Evolutionary conservation across 257 asterid genomes (phyloP).

Genomic region (Penstemon davidsonii): DNA sequence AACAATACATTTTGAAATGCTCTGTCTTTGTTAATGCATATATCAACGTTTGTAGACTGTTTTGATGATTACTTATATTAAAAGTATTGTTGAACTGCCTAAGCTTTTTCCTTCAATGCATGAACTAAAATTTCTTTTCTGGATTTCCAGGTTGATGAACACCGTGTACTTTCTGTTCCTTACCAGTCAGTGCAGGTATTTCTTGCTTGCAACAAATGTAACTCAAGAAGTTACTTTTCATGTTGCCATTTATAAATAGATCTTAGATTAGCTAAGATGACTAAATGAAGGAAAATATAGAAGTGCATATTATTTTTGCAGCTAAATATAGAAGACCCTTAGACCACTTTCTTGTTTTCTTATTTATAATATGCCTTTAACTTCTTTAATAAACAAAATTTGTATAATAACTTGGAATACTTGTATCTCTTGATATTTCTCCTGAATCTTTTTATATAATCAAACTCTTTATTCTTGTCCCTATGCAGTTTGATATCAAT

Average conservation of each 20-base stretch:
- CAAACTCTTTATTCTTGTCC: constrained; percentile 15
- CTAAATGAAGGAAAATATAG: background rate
- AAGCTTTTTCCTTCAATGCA: constrained; percentile 20
- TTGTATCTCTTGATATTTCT: background rate
- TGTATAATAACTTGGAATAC: background rate
- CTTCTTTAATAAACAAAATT: background rate
- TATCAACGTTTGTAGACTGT: constrained; percentile 1
- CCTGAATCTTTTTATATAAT: background rate
- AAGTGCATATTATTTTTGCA: background rate
- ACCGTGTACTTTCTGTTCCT: constrained; percentile 79
- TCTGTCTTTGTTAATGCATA: constrained; percentile 22
- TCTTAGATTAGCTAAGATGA: background rate
- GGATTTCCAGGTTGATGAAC: constrained; percentile 79
- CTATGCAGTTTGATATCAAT: constrained; percentile 70
- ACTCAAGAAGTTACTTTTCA: constrained; percentile 4
- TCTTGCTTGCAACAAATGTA: constrained; percentile 19
- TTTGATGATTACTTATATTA: constrained; percentile 12
- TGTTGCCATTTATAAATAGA: constrained; percentile 12
- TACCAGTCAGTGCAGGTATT: constrained; percentile 89
- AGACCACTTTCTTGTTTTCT: constrained; percentile 5
- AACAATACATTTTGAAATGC: background rate
- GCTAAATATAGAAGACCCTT: constrained; percentile 1
- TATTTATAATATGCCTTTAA: constrained; percentile 8
- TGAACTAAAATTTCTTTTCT: constrained; percentile 31
- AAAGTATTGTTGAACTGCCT: constrained; percentile 12